Conservation (phyloP, 805 yeast species). For the Schizosaccharomyces osmophilus region DNA sequence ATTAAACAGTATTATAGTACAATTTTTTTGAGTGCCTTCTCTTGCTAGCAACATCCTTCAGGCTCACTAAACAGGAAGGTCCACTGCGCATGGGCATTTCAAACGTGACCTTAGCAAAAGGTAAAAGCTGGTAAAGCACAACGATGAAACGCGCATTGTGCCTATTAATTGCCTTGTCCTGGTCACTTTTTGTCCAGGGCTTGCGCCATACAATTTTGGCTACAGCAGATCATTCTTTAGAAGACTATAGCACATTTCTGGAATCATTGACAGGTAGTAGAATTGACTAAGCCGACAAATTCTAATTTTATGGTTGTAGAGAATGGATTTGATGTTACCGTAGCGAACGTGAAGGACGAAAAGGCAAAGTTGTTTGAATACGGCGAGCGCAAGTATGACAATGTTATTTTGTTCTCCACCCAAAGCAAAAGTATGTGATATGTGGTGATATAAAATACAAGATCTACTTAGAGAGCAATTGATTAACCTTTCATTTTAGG, state of each 20-base stretch:
- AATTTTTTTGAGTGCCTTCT: too few relatives aligned
- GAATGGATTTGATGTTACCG: slow-evolving; percentile 16
- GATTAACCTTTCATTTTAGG: slow-evolving; percentile 6
- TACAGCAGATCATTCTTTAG: slow-evolving; percentile 5
- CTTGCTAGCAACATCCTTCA: too few relatives aligned
- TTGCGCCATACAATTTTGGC: neutral
- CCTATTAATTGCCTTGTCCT: neutral
- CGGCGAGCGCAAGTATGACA: slow-evolving; percentile 27
- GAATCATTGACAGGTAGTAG: slow-evolving; percentile 9
- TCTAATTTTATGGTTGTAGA: slow-evolving; percentile 3
- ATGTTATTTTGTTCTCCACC: slow-evolving; percentile 35
- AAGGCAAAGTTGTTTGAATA: slow-evolving; percentile 17
- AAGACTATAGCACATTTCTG: slow-evolving; percentile 12
- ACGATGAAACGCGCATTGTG: neutral
- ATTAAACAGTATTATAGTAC: too few relatives aligned
- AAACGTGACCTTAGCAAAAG: neutral
- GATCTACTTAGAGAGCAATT: too few relatives aligned
- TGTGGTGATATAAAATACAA: neutral
- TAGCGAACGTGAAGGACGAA: slow-evolving; percentile 13
- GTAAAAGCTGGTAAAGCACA: neutral
- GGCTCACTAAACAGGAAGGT: too few relatives aligned
- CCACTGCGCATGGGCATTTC: too few relatives aligned
- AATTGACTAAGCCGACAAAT: neutral
- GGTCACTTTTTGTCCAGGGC: neutral
- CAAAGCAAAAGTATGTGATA: slow-evolving; percentile 17